These are phyloP conservation scores for Geranium brycei DNA, from an alignment of 345 rosid species.

Conservation along the genomic window DNA sequence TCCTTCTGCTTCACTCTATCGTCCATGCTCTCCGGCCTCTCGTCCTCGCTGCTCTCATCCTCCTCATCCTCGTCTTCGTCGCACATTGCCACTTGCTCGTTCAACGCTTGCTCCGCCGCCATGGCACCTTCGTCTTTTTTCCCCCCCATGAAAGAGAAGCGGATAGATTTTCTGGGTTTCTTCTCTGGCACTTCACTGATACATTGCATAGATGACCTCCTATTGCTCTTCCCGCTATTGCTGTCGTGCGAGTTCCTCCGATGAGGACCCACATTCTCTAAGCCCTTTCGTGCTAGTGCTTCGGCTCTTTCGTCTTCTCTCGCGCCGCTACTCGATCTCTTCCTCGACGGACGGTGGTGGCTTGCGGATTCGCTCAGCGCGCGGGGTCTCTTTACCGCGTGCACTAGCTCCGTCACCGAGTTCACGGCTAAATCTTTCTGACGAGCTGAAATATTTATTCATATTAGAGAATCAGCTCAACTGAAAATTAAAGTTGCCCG, in stretches of 20 bases:
- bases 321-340: constrained; percentile 39
- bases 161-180: constrained; percentile 47
- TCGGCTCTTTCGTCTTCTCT: constrained; percentile 19
- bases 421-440: constrained; percentile 60
- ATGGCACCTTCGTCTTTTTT: constrained; percentile 24
- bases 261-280: background rate
- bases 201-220: constrained; percentile 51
- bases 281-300: background rate
- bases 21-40: constrained; percentile 61
- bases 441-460: constrained; percentile 41
- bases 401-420: constrained; percentile 72
- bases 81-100: background rate
- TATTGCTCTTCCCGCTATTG: constrained; percentile 26
- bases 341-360: constrained; percentile 22
- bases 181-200: constrained; percentile 65
- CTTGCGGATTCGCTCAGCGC: constrained; percentile 63
- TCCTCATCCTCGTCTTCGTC: constrained; percentile 32
- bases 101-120: constrained; percentile 22
- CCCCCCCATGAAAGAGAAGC: constrained; percentile 55
- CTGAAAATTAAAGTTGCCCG: too few species aligned
- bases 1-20: constrained; percentile 76
- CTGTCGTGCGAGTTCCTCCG: background rate
- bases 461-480: too few species aligned
- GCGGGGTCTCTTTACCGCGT: constrained; percentile 80
- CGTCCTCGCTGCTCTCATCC: constrained; percentile 37